Evolutionary conservation across 192 early-diverging fungal genomes (phyloP).

Genomic region (Backusella psychrophila): DNA sequence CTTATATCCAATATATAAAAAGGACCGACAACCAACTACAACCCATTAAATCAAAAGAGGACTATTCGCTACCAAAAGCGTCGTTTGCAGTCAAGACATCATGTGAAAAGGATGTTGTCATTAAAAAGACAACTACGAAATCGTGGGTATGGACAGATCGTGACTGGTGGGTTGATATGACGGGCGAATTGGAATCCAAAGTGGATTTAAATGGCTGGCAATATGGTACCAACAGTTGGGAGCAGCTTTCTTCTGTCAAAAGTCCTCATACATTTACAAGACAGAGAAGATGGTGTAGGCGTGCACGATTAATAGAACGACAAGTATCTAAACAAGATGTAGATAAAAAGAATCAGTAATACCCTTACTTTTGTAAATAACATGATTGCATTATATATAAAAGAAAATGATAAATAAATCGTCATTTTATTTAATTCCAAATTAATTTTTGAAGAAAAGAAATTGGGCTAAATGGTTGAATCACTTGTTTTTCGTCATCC

Average conservation of each 20-base stretch:
- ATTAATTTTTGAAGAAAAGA: neutral
- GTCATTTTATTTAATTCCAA: neutral
- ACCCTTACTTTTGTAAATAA: neutral
- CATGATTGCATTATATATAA: neutral
- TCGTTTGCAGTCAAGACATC: neutral
- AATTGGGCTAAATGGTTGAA: neutral
- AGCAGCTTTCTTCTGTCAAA: conserved; percentile 38
- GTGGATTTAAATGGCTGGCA: conserved; percentile 52
- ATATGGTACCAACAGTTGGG: conserved; percentile 52
- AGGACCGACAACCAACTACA: conserved; percentile 53
- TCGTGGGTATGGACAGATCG: conserved; percentile 50
- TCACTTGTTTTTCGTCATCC: neutral
- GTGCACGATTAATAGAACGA: conserved; percentile 44
- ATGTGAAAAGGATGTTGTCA: neutral
- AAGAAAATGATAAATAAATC: neutral
- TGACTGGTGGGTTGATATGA: conserved; percentile 50
- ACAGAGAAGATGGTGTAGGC: conserved; percentile 47
- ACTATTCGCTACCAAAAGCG: conserved; percentile 43
- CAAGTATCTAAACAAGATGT: neutral
- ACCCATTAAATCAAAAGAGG: conserved; percentile 43
- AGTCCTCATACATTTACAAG: conserved; percentile 45
- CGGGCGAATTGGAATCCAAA: conserved; percentile 16
- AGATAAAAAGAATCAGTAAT: neutral
- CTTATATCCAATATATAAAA: neutral
- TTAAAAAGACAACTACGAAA: conserved; percentile 18